phyloP scores from a whole-genome alignment of 2,329 filamentous ascomycete genomes.

The Cladosporium sp. region DNA sequence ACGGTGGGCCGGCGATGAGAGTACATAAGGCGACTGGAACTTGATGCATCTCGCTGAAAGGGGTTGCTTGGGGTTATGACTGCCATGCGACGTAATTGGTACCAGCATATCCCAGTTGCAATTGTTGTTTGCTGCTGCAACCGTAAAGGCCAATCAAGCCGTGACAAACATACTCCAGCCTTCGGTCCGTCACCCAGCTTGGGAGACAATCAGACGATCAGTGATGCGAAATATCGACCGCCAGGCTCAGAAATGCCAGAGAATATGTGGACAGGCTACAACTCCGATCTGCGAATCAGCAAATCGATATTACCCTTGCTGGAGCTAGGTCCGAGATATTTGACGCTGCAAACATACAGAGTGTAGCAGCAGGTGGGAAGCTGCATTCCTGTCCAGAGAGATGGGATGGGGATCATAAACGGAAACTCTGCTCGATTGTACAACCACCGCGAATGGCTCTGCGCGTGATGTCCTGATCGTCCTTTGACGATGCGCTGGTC shows the following conservation, averaged over 20 bases:
- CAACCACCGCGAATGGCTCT: not conserved
- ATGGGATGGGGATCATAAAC: not conserved
- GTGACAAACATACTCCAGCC: not conserved
- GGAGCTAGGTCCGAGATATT: not conserved
- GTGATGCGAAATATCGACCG: not conserved
- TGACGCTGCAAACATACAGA: not conserved
- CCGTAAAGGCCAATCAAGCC: not conserved
- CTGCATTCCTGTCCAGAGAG: not conserved
- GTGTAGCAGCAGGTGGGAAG: not conserved
- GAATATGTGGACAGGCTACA: not conserved
- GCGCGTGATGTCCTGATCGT: not conserved
- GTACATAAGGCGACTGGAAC: constrained; percentile 11
- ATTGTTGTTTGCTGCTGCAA: not conserved
- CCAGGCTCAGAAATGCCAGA: not conserved
- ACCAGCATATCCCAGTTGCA: not conserved
- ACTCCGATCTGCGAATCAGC: not conserved
- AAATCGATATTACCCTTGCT: not conserved
- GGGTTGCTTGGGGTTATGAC: constrained; percentile 4
- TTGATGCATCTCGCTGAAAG: constrained; percentile 21
- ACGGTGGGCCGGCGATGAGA: not conserved
- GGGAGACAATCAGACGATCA: not conserved
- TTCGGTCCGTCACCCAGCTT: not conserved
- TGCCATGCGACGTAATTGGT: not conserved
- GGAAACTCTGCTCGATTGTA: not conserved
- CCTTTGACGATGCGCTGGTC: not conserved